These are phyloP conservation scores for Dipodascus geniculatus DNA, from an alignment of 805 yeast genomes.

Conservation along the genomic window DNA sequence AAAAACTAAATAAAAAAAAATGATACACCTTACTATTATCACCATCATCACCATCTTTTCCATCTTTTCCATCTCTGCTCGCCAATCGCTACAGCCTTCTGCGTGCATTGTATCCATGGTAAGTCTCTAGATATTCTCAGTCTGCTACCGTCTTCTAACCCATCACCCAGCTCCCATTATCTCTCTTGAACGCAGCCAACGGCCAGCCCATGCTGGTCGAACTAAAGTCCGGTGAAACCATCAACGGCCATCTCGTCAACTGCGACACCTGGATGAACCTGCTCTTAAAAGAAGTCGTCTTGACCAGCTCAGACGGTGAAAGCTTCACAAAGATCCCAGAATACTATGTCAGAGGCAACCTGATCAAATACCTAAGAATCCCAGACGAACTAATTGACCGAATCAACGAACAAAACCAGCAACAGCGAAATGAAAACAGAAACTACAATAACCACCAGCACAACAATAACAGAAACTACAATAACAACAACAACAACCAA, in stretches of 20 bases:
- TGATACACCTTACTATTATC: neutral
- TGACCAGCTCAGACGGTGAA: conserved; percentile 48
- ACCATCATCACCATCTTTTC: neutral
- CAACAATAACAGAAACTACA: conserved; percentile 10
- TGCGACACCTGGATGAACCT: conserved; percentile 96
- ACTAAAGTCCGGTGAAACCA: conserved; percentile 80
- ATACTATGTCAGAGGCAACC: conserved; percentile 74
- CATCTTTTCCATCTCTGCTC: no score
- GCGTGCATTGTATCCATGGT: no score
- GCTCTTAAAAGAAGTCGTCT: conserved; percentile 65
- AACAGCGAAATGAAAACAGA: conserved; percentile 25
- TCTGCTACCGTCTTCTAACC: neutral
- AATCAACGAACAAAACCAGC: conserved; percentile 27
- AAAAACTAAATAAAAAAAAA: no score
- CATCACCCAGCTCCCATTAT: conserved; percentile 70
- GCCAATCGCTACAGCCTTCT: no score
- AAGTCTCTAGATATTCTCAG: no score
- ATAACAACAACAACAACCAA: conserved; percentile 7
- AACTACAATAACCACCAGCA: conserved; percentile 15
- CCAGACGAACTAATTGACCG: conserved; percentile 28
- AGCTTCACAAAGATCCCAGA: conserved; percentile 54
- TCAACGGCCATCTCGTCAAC: conserved; percentile 71
- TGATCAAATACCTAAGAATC: conserved; percentile 34
- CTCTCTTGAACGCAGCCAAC: conserved; percentile 80
- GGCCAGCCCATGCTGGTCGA: conserved; percentile 82